Evolutionary conservation across 805 yeast genomes (phyloP).

Genomic region (Torulaspora delbrueckii): DNA sequence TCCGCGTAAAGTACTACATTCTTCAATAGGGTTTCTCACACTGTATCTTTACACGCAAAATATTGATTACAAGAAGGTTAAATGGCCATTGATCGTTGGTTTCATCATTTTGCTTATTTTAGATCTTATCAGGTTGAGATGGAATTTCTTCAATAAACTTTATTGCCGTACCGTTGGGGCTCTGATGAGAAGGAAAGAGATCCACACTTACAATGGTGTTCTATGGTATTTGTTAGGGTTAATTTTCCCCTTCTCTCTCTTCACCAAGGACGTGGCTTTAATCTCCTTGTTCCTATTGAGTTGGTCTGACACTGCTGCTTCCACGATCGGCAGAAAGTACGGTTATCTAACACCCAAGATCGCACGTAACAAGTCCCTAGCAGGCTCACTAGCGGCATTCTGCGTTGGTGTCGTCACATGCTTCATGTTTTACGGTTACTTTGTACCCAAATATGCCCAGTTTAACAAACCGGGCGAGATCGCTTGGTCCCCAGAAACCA

Average conservation of each 20-base stretch:
- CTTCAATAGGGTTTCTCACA: conserved; percentile 81
- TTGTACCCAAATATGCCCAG: conserved; percentile 58
- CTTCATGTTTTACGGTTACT: conserved; percentile 63
- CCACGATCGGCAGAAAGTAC: conserved; percentile 81
- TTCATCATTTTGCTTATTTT: conserved; percentile 53
- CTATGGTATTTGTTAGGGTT: conserved; percentile 83
- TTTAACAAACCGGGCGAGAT: conserved; percentile 55
- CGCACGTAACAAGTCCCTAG: conserved; percentile 71
- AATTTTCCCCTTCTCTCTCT: conserved; percentile 59
- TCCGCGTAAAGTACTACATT: conserved; percentile 83
- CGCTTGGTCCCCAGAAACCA: conserved; percentile 60
- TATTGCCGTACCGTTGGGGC: conserved; percentile 71
- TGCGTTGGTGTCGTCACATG: conserved; percentile 63
- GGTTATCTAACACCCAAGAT: conserved; percentile 82
- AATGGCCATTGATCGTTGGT: conserved; percentile 51
- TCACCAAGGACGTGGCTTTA: conserved; percentile 76
- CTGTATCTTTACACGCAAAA: conserved; percentile 66
- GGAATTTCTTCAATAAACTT: conserved; percentile 54
- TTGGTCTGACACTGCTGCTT: conserved; percentile 98
- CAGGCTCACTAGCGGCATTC: conserved; percentile 88
- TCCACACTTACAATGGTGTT: conserved; percentile 72
- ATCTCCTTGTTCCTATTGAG: conserved; percentile 75
- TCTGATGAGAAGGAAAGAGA: conserved; percentile 80
- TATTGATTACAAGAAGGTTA: conserved; percentile 50
- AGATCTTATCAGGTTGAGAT: conserved; percentile 64